A percentile compares a stretch with the other conserved stretches of the same genome.
phyloP scores from a whole-genome alignment of 2,329 filamentous ascomycete genomes.

The Esteya vermicola region DNA sequence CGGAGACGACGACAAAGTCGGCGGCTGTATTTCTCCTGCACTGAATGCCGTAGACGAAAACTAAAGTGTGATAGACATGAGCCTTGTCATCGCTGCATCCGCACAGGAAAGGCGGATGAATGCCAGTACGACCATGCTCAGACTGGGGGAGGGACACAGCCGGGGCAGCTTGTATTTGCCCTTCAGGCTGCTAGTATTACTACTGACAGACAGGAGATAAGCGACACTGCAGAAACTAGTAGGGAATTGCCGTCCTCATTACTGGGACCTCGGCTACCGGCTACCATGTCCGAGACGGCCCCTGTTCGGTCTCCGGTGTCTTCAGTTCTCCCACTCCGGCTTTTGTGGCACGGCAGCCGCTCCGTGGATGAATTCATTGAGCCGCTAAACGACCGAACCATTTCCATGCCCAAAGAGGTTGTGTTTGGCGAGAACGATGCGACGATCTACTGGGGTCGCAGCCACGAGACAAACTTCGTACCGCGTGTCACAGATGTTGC shows the following conservation, averaged over 20 bases:
- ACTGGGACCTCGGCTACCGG: too few relatives aligned
- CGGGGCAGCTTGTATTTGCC: neutral
- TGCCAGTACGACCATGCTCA: neutral
- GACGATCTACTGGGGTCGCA: slow-evolving; percentile 2
- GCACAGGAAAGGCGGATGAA: neutral
- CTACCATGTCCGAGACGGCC: too few relatives aligned
- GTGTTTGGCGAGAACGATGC: slow-evolving; percentile 2
- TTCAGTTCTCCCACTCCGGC: neutral
- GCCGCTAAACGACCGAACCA: neutral
- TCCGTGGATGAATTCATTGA: neutral
- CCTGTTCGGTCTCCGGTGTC: too few relatives aligned
- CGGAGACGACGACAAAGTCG: neutral
- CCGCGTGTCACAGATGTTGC: neutral
- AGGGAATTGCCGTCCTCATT: too few relatives aligned
- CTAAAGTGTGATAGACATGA: neutral
- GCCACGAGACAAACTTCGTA: slow-evolving; percentile 3
- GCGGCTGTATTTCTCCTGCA: neutral
- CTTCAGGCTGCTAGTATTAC: too few relatives aligned
- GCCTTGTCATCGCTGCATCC: neutral
- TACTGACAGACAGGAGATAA: too few relatives aligned
- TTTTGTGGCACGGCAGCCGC: slow-evolving; percentile 1
- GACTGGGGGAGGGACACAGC: neutral
- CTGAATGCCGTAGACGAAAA: neutral
- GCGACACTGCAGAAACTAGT: too few relatives aligned
- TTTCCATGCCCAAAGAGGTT: neutral